Evolutionary conservation across 768 basidiomycete species (phyloP).

Genomic region (Collybiopsis luxurians): DNA sequence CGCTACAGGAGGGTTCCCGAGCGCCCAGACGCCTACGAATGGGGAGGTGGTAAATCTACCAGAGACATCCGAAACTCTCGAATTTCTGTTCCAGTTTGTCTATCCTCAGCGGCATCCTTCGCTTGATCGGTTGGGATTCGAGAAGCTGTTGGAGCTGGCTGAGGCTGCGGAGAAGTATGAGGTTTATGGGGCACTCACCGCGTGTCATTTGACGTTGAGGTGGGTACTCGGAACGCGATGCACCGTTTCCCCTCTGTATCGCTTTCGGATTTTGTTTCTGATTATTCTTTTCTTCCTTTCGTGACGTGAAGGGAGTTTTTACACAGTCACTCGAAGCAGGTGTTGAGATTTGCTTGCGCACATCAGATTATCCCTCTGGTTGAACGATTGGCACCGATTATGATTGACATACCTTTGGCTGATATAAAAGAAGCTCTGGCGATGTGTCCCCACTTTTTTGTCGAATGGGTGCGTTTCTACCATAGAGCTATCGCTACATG

Average conservation of each 20-base stretch:
- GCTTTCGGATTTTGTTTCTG: too few species aligned
- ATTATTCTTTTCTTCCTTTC: too few species aligned
- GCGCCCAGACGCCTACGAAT: not conserved
- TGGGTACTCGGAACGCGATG: too few species aligned
- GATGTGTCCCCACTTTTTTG: not conserved
- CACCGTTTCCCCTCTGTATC: too few species aligned
- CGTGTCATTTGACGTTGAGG: constrained; percentile 1
- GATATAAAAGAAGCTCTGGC: not conserved
- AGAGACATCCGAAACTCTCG: constrained; percentile 9
- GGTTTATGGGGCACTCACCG: constrained; percentile 5
- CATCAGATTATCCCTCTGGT: not conserved
- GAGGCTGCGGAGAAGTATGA: constrained; percentile 14
- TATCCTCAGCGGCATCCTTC: constrained; percentile 11
- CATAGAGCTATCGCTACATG: too few species aligned
- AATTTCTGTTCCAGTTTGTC: constrained; percentile 9
- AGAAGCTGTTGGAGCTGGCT: constrained; percentile 1
- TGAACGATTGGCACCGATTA: constrained; percentile 2
- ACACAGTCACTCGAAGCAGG: not conserved
- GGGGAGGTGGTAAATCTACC: constrained; percentile 6
- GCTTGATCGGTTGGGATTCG: constrained; percentile 1
- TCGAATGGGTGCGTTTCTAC: not conserved
- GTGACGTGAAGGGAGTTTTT: not conserved
- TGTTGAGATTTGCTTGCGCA: not conserved
- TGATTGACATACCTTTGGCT: not conserved
- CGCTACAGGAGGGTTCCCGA: constrained; percentile 8